Base-by-base conservation (phyloP, 2,329 filamentous ascomycete species). In the Penicillium sp. region DNA sequence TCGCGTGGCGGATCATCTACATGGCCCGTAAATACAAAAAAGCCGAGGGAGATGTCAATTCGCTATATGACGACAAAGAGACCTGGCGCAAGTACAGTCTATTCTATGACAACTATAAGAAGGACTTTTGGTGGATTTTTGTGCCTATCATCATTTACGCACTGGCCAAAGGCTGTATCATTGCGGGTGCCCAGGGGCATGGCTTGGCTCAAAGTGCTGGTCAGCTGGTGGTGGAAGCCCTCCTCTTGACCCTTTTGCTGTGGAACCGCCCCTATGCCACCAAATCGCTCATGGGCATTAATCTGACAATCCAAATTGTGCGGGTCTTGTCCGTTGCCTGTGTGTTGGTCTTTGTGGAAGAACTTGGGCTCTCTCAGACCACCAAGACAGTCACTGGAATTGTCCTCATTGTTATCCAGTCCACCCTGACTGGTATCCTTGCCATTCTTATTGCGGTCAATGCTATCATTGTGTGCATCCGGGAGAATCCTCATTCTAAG, bases 81-180 rank as follows among this genome's bases (percentile, higher is more conserved):
- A 81, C 83, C 27, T 95, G 92, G 89, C 75, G 86, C 62, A 94
- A 92, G 70, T 98, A 98, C 74, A 92, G 85, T 56, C 74, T 95
- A 45, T 96, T 98, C 69, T 98, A 98, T 71, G 92, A 96, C 57
- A 83, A 82, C 53, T 96, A 95, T 74, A 88, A 87, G 70, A 87
- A 85, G 65, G 79, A 82, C 53, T 95, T 90, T 71, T 98, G 92
- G 92, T 96, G 90, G 90, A 68, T 95, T 15, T 96, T 98, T 60
- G 75, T 96, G 10, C 92, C 92, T 0, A 73, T 77, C 44, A 95
- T 96, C 56, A 44, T 88, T 47, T 96, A 96, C 72, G 84, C 89
- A 72, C 88, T 95, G 58, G 82, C 80, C 59, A 92, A 92, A 69
- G 89, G 90, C 37, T 83, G 80, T 44, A 79, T 90, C 41, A 81